These are phyloP conservation scores for Globisporangium paddicum DNA, from an alignment of 352 stramenopile genomes.

Conservation along the genomic window DNA sequence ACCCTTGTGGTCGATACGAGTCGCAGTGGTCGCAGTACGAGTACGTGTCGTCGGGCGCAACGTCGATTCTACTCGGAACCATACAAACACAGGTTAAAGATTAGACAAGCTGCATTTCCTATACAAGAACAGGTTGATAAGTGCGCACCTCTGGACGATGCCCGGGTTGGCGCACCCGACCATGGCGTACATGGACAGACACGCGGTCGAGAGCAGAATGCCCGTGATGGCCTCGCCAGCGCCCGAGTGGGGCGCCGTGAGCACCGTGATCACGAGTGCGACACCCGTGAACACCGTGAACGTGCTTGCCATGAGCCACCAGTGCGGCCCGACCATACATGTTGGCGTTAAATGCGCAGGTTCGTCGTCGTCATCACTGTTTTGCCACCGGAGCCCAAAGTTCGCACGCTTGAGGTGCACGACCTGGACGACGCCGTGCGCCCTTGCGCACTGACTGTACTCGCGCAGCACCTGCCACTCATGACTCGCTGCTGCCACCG, in stretches of 20 bases:
- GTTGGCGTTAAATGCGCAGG: slow-evolving; percentile 14
- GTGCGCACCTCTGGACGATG: slow-evolving; percentile 45
- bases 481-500: background rate
- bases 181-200: slow-evolving; percentile 65
- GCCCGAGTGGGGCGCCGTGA: slow-evolving; percentile 42
- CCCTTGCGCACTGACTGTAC: background rate
- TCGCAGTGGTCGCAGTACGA: slow-evolving; percentile 80
- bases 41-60: slow-evolving; percentile 48
- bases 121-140: slow-evolving; percentile 3
- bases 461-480: slow-evolving; percentile 17
- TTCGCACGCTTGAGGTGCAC: slow-evolving; percentile 55
- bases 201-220: slow-evolving; percentile 49
- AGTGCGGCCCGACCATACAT: slow-evolving; percentile 74
- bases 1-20: slow-evolving; percentile 71
- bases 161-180: slow-evolving; percentile 69
- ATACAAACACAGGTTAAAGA: background rate
- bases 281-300: slow-evolving; percentile 49
- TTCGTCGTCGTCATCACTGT: background rate
- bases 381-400: slow-evolving; percentile 43
- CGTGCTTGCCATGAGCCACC: slow-evolving; percentile 65
- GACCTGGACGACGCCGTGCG: slow-evolving; percentile 28
- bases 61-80: slow-evolving; percentile 2
- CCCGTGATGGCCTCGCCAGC: slow-evolving; percentile 38
- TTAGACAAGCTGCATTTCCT: no score
- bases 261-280: slow-evolving; percentile 36